Evolutionary conservation across 1,284 basidiomycete species (phyloP), one percentile per base, ranked within the genome.

Genomic region (Leucocoprinus gongylophorus): DNA sequence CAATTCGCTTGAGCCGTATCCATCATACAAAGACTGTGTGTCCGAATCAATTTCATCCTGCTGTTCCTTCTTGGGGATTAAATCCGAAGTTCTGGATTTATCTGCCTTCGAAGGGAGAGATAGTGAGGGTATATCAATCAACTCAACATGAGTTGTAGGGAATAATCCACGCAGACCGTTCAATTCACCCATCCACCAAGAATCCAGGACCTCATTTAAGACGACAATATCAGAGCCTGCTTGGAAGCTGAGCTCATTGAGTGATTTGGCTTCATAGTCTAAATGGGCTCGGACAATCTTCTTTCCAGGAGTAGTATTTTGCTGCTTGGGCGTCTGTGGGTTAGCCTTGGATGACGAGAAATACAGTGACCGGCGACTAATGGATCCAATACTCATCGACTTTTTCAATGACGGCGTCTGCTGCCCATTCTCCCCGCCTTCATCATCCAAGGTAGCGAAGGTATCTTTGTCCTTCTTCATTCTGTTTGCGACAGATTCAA

Each of bases 171-270:
- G 80, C 58, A 72, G 73, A 13, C 86, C 87, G 46, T 71, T 68
- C 26, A 83, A 62, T 64, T 88, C 81, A 12, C 90, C 90, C 70
- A 91, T 79, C 83, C 86, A 91, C 91, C 91, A 94, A 51, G 81
- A 88, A 53, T 87, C 85, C 32, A 88, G 71, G 0, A 91, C 85
- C 64, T 91, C 87, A 35, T 80, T 81, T 21, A 88, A 61, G 17
- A 92, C 83, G 17, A 75, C 65, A 52, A 94, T 85, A 57, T 88
- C 79, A 45, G 86, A 83, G 0, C 89, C 91, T 6, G 73, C 69
- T 51, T 69, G 75, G 68, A 93, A 85, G 30, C 76, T 76, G 40
- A 94, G 71, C 65, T 93, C 91, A 59, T 92, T 90, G 3, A 79
- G 72, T 6, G 78, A 79, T 17, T 53, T 53, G 0, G 81, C 86